These are phyloP conservation scores for Ophiocordyceps robertsii DNA, from an alignment of 2,329 filamentous ascomycete species.

Conservation along the genomic window DNA sequence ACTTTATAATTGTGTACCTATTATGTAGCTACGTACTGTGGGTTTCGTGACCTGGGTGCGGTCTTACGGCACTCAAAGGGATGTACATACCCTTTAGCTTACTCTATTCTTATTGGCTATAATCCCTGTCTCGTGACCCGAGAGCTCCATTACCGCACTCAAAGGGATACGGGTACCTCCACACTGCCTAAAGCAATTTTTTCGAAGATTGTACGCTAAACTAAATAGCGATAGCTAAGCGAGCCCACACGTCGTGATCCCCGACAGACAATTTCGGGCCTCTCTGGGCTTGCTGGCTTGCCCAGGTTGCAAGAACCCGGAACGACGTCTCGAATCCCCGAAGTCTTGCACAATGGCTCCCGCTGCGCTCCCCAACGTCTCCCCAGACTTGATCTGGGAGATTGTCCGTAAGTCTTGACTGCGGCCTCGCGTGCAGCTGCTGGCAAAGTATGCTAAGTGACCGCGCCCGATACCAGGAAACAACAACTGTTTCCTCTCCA, in stretches of 20 bases:
- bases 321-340: slow-evolving; percentile 14
- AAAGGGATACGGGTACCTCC: too few species aligned
- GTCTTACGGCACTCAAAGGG: too few species aligned
- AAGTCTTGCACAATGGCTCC: slow-evolving; percentile 37
- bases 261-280: slow-evolving; percentile 11
- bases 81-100: too few species aligned
- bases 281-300: not conserved
- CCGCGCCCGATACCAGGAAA: slow-evolving; percentile 41
- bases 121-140: too few species aligned
- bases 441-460: not conserved
- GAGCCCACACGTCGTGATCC: slow-evolving; percentile 26
- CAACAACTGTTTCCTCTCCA: slow-evolving; percentile 85
- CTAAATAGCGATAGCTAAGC: slow-evolving; percentile 17
- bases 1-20: too few species aligned
- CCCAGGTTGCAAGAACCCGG: slow-evolving; percentile 1
- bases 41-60: too few species aligned
- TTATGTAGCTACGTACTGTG: too few species aligned
- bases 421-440: too few species aligned
- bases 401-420: slow-evolving; percentile 73
- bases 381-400: slow-evolving; percentile 88
- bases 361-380: slow-evolving; percentile 57
- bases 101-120: too few species aligned
- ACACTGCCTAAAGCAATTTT: too few species aligned
- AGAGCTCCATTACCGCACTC: too few species aligned
- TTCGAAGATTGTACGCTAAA: too few species aligned